phyloP scores from a whole-genome alignment of 192 early-diverging fungal genomes.

The Coemansia sp. region DNA sequence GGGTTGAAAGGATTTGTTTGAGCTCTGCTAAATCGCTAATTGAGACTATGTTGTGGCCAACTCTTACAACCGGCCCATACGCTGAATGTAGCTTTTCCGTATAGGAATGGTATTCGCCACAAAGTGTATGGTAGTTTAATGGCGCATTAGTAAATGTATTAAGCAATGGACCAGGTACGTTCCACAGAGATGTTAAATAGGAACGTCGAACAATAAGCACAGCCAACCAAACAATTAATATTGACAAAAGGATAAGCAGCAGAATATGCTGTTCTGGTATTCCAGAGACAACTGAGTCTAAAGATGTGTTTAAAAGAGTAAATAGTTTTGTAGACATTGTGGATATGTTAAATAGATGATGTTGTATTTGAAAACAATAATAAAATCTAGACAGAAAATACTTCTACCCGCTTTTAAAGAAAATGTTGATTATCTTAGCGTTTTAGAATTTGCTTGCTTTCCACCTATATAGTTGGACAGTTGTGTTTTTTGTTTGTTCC shows the following conservation, averaged over 20 bases:
- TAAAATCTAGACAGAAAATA: too few relatives aligned
- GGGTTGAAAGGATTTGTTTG: conserved; percentile 33
- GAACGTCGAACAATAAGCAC: not conserved
- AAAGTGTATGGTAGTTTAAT: conserved; percentile 8
- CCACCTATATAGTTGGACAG: too few relatives aligned
- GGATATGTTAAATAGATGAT: too few relatives aligned
- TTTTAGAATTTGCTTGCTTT: too few relatives aligned
- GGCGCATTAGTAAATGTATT: conserved; percentile 27
- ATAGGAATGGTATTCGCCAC: conserved; percentile 30
- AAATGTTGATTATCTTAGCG: too few relatives aligned
- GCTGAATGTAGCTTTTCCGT: conserved; percentile 18
- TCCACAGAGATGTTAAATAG: conserved; percentile 14
- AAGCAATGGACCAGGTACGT: conserved; percentile 31
- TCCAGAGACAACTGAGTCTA: not conserved
- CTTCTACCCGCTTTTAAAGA: too few relatives aligned
- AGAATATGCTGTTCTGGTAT: not conserved
- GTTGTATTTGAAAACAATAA: too few relatives aligned
- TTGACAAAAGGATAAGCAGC: not conserved
- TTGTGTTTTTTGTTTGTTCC: too few relatives aligned
- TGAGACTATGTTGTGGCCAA: conserved; percentile 32
- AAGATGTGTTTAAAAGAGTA: not conserved
- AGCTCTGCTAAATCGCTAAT: conserved; percentile 19
- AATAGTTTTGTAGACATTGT: not conserved
- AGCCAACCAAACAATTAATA: not conserved
- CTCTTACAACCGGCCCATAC: conserved; percentile 47